Evolutionary conservation across 1,284 basidiomycete species (phyloP).

Genomic region (Sanguinoderma infundibulare): DNA sequence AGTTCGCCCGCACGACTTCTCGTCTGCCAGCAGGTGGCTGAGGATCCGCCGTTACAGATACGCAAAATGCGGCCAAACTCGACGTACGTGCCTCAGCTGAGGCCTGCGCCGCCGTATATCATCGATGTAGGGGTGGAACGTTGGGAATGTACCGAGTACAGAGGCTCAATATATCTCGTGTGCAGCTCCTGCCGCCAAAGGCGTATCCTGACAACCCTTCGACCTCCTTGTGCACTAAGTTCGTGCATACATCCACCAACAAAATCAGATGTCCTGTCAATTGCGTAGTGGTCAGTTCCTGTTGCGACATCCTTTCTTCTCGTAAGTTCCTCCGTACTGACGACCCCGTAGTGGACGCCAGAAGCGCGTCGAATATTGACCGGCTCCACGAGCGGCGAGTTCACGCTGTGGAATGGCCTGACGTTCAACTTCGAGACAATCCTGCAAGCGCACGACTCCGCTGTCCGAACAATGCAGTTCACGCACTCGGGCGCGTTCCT

Average conservation of each 20-base stretch:
- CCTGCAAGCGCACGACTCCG: slow-evolving; percentile 95
- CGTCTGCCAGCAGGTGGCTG: not conserved
- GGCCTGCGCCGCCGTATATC: slow-evolving; percentile 83
- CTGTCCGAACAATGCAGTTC: slow-evolving; percentile 90
- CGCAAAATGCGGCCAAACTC: slow-evolving; percentile 77
- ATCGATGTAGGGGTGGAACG: slow-evolving; percentile 67
- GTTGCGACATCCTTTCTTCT: not conserved
- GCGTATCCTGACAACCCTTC: slow-evolving; percentile 90
- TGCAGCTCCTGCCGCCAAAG: slow-evolving; percentile 87
- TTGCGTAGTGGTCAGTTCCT: slow-evolving; percentile 78
- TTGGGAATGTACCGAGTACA: slow-evolving; percentile 24
- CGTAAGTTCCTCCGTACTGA: not conserved
- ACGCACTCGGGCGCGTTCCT: slow-evolving; percentile 92
- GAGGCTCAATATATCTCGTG: slow-evolving; percentile 30
- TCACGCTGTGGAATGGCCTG: slow-evolving; percentile 98
- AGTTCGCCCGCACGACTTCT: slow-evolving; percentile 33
- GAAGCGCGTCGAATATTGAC: slow-evolving; percentile 93
- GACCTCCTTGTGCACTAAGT: slow-evolving; percentile 93
- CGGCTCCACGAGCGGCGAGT: slow-evolving; percentile 96
- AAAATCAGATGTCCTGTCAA: slow-evolving; percentile 98
- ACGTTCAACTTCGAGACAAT: slow-evolving; percentile 99
- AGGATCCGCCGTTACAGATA: slow-evolving; percentile 47
- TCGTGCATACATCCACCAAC: slow-evolving; percentile 98
- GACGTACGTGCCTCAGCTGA: slow-evolving; percentile 74
- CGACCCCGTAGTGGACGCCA: slow-evolving; percentile 83